Evolutionary conservation across 2,329 filamentous ascomycete species (phyloP).

Genomic region (Cryoendolithus antarcticus): DNA sequence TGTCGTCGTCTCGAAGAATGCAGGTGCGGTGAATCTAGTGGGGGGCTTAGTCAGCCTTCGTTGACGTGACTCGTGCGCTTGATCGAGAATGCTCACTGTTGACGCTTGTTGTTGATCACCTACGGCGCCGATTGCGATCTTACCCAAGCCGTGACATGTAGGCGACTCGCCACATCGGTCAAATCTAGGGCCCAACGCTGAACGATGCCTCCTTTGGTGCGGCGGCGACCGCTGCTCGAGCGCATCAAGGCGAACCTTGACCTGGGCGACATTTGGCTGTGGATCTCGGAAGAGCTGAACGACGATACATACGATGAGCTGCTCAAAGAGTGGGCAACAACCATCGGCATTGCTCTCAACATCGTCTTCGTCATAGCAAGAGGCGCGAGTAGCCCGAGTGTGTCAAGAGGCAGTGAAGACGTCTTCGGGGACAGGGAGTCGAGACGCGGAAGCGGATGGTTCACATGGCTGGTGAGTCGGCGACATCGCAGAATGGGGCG

Average conservation of each 20-base stretch:
- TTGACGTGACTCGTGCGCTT: too few relatives aligned
- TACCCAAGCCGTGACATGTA: too few relatives aligned
- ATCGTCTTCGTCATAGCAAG: slow-evolving; percentile 69
- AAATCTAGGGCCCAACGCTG: neutral
- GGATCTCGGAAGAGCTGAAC: slow-evolving; percentile 85
- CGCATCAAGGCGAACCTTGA: slow-evolving; percentile 72
- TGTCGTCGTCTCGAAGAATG: too few relatives aligned
- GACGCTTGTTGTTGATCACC: too few relatives aligned
- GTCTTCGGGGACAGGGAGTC: slow-evolving; percentile 62
- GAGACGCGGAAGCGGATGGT: slow-evolving; percentile 47
- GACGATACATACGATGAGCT: slow-evolving; percentile 79
- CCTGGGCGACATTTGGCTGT: slow-evolving; percentile 78
- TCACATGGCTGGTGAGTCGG: slow-evolving; percentile 49
- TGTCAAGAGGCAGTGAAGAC: slow-evolving; percentile 45
- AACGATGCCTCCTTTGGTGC: slow-evolving; percentile 65
- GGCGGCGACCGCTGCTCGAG: slow-evolving; percentile 65
- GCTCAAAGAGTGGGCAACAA: slow-evolving; percentile 58
- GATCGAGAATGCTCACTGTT: too few relatives aligned
- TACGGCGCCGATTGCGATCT: too few relatives aligned
- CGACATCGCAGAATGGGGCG: neutral
- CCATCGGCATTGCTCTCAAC: slow-evolving; percentile 66
- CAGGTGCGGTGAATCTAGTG: too few relatives aligned
- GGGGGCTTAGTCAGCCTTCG: too few relatives aligned
- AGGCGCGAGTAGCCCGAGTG: slow-evolving; percentile 41
- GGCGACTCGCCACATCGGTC: too few relatives aligned